These are phyloP conservation scores for Fusarium pseudograminearum DNA, from an alignment of 2,329 filamentous ascomycete genomes.

Conservation along the genomic window DNA sequence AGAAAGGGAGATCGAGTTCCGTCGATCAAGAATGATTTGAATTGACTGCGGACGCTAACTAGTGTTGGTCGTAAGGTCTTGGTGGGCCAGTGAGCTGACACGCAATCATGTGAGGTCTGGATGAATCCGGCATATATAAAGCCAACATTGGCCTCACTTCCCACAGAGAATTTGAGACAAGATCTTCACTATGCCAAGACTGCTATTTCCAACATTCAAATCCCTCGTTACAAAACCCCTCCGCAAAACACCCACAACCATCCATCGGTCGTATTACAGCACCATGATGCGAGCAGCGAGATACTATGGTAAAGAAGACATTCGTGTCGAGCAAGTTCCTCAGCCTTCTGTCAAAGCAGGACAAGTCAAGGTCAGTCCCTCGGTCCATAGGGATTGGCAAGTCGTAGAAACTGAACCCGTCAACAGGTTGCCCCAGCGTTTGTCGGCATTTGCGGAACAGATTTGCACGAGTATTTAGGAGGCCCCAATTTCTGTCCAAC, in stretches of 20 bases:
- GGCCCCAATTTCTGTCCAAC: conserved; percentile 54
- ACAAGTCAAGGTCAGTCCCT: conserved; percentile 56
- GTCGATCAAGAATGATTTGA: no score
- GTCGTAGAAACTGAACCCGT: neutral
- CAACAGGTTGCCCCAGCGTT: conserved; percentile 48
- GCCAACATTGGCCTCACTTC: neutral
- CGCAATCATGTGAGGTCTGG: conserved; percentile 20
- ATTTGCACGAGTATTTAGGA: conserved; percentile 51
- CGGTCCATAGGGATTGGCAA: fast-evolving
- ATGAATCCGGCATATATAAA: conserved; percentile 28
- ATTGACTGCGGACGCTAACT: conserved; percentile 6
- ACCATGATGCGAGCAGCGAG: conserved; percentile 67
- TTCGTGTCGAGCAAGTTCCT: conserved; percentile 65
- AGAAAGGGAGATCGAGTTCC: neutral
- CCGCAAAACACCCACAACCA: neutral
- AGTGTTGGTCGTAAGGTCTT: conserved; percentile 1
- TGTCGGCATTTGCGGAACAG: conserved; percentile 64
- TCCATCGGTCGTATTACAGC: conserved; percentile 17
- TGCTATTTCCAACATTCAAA: neutral
- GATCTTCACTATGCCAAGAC: conserved; percentile 5
- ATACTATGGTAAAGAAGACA: conserved; percentile 67
- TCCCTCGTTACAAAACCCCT: conserved; percentile 6
- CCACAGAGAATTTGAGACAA: neutral
- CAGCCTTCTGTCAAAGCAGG: conserved; percentile 60
- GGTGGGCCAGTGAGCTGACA: conserved; percentile 38